Base-by-base conservation (phyloP, 805 yeast genomes). In the Maudiozyma saulgeensis region DNA sequence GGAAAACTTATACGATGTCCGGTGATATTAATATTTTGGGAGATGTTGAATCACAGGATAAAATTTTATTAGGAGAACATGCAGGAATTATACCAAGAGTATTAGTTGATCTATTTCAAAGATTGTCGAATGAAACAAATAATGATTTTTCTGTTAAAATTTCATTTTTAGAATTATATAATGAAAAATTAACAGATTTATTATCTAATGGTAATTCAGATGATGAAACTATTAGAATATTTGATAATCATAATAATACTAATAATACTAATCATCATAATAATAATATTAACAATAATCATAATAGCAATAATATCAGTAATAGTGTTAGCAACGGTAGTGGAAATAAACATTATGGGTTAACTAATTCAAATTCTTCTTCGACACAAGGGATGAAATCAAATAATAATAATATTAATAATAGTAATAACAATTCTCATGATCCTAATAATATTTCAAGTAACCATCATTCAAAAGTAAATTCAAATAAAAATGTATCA, bases 151-250 rank as follows among this genome's bases (percentile, higher is more conserved):
- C 84, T 12, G 87, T 84, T 25, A 81, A 81, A 58, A 70, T 84
- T 45, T 83, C 93, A 1, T 88, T 83, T 59, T 74, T 87, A 47
- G 96, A 88, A 65, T 68, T 87, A 18, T 88, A 87, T 69, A 87
- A 87, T 58, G 96, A 88, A 65, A 89, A 84, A 57, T 70, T 87
- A 41, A 71, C 76, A 44, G 96, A 88, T 60, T 70, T 87, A 51
- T 69, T 87, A 39, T 32, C 53, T 6, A 64, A 60, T 34, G 72
- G 67, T 4, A 61, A 67, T 40, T 67, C 75, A 8, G 44, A 82
- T 78, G 55, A 69, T 62, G 44, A 53, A 46, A 46, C 53, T 11
- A 74, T 80, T 34, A 68, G 75, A 46, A 74, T 80, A 8, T 77
- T 67, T 54, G 84, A 80, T 49, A 81, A 78, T 49, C 53, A 64